Percentiles rank a stretch among this genome's conserved stretches.
These are phyloP conservation scores for Penicillium steckii DNA, from an alignment of 495 filamentous ascomycete species.

Conservation along the genomic window DNA sequence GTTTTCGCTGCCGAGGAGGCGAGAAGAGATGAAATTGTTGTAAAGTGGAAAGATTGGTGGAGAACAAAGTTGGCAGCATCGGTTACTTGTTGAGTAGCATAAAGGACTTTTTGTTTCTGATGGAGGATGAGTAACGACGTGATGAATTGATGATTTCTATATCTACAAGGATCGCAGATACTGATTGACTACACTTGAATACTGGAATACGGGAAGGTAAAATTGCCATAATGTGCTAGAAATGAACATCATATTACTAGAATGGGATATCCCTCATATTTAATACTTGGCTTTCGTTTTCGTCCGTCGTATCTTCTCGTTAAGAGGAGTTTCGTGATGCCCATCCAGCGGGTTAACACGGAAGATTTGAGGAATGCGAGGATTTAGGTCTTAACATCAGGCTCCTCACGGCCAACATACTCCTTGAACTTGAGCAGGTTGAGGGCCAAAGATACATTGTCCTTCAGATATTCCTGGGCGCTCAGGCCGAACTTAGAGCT, in stretches of 20 bases:
- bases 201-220: background rate
- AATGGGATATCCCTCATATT: conserved; percentile 9
- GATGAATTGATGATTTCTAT: conserved; percentile 9
- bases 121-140: background rate
- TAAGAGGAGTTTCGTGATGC: conserved; percentile 17
- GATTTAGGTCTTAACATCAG: conserved; percentile 86
- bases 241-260: conserved; percentile 13
- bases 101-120: background rate
- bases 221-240: background rate
- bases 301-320: conserved; percentile 16
- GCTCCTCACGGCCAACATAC: conserved; percentile 83
- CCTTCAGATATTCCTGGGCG: conserved; percentile 92
- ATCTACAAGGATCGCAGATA: background rate
- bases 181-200: background rate
- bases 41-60: conserved; percentile 85
- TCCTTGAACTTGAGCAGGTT: conserved; percentile 86
- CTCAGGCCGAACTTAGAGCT: conserved; percentile 67
- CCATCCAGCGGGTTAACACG: conserved; percentile 27
- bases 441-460: conserved; percentile 80
- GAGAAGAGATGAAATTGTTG: conserved; percentile 60
- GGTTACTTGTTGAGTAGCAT: conserved; percentile 8
- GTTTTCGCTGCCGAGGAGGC: conserved; percentile 96
- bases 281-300: conserved; percentile 14
- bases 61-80: conserved; percentile 35
- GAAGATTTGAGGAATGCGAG: background rate